A percentile compares a stretch with the other conserved stretches of the same genome.
These are phyloP conservation scores for Cystobasidium slooffiae DNA, from an alignment of 1,284 basidiomycete species.

Conservation along the genomic window DNA sequence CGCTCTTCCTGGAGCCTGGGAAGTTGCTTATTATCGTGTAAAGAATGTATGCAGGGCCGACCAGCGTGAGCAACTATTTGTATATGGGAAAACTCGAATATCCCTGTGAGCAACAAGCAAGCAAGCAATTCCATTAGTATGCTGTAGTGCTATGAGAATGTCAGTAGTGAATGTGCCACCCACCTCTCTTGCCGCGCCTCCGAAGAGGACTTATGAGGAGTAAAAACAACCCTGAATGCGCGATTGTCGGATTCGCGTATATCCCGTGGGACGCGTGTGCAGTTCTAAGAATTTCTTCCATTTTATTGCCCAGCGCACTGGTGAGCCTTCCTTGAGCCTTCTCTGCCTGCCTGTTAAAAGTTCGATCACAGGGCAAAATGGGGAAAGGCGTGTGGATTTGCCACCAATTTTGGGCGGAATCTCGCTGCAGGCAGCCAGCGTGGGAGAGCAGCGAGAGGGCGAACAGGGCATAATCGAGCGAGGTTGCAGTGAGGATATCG, in stretches of 20 bases:
- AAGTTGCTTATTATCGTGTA: not conserved
- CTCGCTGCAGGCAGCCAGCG: not conserved
- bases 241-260: not conserved
- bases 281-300: not conserved
- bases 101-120: conserved; percentile 17
- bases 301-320: not conserved
- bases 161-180: too few relatives aligned
- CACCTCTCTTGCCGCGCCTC: conserved; percentile 43
- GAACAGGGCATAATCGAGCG: not conserved
- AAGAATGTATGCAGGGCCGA: conserved; percentile 14
- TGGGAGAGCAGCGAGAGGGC: not conserved
- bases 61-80: conserved; percentile 39
- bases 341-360: not conserved
- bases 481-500: not conserved
- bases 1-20: conserved; percentile 39
- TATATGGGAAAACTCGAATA: conserved; percentile 41
- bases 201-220: conserved; percentile 36
- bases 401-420: conserved; percentile 26
- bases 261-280: not conserved
- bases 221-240: not conserved
- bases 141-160: too few relatives aligned
- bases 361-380: not conserved
- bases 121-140: not conserved
- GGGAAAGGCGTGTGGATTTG: not conserved
- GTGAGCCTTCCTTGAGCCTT: conserved; percentile 13